These are phyloP conservation scores for Sugiyamaella boreocaroliniensis DNA, from an alignment of 805 yeast species.

Conservation along the genomic window DNA sequence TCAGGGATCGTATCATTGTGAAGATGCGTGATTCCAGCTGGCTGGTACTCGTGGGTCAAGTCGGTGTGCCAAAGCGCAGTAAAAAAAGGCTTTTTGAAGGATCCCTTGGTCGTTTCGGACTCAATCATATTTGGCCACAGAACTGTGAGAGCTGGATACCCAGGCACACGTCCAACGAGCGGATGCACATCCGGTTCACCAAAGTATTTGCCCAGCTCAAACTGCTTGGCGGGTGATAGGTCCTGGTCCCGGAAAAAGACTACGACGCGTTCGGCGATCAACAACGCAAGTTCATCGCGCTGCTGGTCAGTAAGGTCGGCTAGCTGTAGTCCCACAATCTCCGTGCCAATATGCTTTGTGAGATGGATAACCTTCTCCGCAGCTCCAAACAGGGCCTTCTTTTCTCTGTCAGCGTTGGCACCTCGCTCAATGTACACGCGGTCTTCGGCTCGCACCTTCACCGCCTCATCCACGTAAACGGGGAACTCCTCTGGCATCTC, in stretches of 20 bases:
- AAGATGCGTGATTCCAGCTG: conserved; percentile 50
- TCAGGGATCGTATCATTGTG: conserved; percentile 45
- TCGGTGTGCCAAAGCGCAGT: conserved; percentile 46
- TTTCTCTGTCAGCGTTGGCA: conserved; percentile 34
- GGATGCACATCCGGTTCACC: conserved; percentile 36
- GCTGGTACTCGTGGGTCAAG: conserved; percentile 49
- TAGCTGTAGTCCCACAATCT: conserved; percentile 43
- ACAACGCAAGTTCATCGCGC: conserved; percentile 43
- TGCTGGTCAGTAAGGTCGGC: conserved; percentile 39
- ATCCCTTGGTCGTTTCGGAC: conserved; percentile 22
- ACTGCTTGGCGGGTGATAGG: conserved; percentile 37
- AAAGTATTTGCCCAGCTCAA: conserved; percentile 41
- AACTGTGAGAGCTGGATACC: conserved; percentile 19
- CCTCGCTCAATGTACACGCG: conserved; percentile 32
- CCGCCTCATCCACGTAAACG: conserved; percentile 37
- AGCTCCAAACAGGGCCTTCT: conserved; percentile 37
- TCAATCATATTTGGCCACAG: conserved; percentile 30
- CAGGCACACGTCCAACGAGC: conserved; percentile 33
- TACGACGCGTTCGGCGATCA: conserved; percentile 45
- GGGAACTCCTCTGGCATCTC: conserved; percentile 35
- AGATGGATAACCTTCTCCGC: conserved; percentile 38
- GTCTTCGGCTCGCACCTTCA: conserved; percentile 29
- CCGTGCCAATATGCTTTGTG: conserved; percentile 45
- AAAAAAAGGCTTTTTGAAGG: conserved; percentile 21
- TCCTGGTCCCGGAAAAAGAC: conserved; percentile 49